Conservation (phyloP, 148 eudicot genomes). For the Rheum nobile region DNA sequence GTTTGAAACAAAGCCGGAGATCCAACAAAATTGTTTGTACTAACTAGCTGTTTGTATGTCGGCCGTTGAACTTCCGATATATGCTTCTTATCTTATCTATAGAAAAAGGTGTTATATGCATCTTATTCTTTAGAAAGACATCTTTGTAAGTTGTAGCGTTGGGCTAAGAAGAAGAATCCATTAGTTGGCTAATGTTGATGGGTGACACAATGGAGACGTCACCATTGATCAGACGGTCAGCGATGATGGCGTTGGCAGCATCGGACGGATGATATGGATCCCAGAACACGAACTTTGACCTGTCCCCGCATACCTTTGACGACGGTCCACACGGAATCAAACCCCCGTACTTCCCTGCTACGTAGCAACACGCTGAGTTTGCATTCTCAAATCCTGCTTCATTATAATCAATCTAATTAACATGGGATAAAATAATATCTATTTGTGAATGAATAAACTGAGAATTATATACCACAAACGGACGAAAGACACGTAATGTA, state of each 20-base stretch:
- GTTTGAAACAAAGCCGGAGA: no score
- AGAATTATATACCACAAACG: no score
- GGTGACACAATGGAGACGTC: slow-evolving; percentile 1
- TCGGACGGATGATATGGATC: slow-evolving; percentile 88
- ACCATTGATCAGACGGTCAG: slow-evolving; percentile 54
- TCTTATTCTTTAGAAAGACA: no score
- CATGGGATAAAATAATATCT: no score
- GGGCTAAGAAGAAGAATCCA: background rate
- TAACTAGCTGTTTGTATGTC: no score
- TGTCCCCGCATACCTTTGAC: slow-evolving; percentile 41
- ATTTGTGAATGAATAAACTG: no score
- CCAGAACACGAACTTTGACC: slow-evolving; percentile 81
- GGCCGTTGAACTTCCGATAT: no score
- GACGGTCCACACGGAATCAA: slow-evolving; percentile 68
- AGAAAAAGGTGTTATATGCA: no score
- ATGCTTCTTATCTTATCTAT: no score
- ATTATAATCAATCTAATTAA: background rate
- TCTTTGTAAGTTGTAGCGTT: no score
- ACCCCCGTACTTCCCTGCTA: slow-evolving; percentile 60
- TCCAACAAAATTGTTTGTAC: no score
- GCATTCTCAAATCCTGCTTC: slow-evolving; percentile 54
- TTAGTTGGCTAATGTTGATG: background rate
- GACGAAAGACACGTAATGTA: no score
- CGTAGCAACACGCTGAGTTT: slow-evolving; percentile 52
- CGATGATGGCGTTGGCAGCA: slow-evolving; percentile 55